Evolutionary conservation across 805 yeast species (phyloP), one percentile per base, ranked within the genome.

Genomic region (Tetrapisispora fleetii): DNA sequence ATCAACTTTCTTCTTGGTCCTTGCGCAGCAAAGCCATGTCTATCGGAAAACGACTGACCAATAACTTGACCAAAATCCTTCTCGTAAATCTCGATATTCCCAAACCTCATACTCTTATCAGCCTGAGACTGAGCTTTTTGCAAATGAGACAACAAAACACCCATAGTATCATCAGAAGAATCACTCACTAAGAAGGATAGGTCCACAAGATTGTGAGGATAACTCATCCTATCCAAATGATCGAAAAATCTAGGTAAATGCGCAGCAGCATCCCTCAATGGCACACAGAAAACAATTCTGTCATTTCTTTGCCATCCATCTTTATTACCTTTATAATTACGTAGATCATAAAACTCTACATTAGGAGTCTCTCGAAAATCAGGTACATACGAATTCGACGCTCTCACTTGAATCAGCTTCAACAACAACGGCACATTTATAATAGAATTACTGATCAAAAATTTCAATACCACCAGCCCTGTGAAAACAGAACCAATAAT

Each of bases 41-140:
- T 69, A 59, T 85, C 95, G 56, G 81, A 76, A 58, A 85, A 85
- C 2, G 93, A 89, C 62, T 85, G 93, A 17, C 95, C 95, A 54
- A 85, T 84, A 10, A 75, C 76, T 66, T 85, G 93, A 40, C 95
- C 97, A 63, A 90, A 90, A 67, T 91, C 96, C 63, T 87, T 90
- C 65, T 87, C 93, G 63, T 71, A 88, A 46, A 89, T 87, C 64
- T 88, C 95, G 48, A 88, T 85, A 56, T 80, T 80, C 35, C 96
- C 95, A 67, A 85, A 86, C 51, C 81, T 77, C 71, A 76, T 71
- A n/a, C 70, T 50, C 19, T 68, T 67, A 68, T 86, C 82, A 22
- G 78, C 74, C 56, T 81, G 79, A 38, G 70, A 71, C 68, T 91
- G 98, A 38, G 85, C 71, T 24, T 69, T 78, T 50, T 71, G 69